These are phyloP conservation scores for Glycine soja DNA, from an alignment of 306 rosid species.

Conservation along the genomic window DNA sequence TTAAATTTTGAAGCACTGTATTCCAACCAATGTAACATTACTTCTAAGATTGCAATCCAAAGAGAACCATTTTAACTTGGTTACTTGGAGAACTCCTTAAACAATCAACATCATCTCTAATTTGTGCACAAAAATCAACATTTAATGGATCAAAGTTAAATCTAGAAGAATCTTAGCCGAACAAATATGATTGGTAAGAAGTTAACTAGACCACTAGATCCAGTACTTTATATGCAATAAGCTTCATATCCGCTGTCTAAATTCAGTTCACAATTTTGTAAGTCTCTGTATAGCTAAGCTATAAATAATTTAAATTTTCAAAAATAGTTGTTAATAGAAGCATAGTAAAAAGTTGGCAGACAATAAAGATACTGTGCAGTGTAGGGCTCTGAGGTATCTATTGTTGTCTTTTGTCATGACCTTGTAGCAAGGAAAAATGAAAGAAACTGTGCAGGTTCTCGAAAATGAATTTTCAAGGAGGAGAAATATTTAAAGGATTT, in stretches of 20 bases:
- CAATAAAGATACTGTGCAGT: constrained; percentile 7
- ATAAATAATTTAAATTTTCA: background rate
- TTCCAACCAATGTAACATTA: background rate
- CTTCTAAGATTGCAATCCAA: background rate
- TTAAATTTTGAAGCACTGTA: background rate
- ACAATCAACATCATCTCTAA: background rate
- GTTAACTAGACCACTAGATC: background rate
- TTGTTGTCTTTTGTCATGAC: no score
- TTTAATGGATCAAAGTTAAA: background rate
- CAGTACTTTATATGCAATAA: background rate
- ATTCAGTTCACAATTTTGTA: background rate
- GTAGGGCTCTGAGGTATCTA: no score
- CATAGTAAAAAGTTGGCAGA: constrained; percentile 5
- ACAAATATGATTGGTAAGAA: background rate
- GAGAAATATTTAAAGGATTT: no score
- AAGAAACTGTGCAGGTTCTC: no score
- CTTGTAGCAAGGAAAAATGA: no score
- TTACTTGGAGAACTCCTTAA: constrained; percentile 8
- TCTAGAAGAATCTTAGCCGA: background rate
- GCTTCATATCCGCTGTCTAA: background rate
- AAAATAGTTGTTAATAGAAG: constrained; percentile 6
- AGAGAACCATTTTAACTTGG: background rate
- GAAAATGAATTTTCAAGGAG: no score
- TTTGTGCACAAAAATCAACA: background rate
- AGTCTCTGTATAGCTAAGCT: background rate